Evolutionary conservation across 805 yeast genomes (phyloP).

Genomic region (Schwanniomyces yamadae): DNA sequence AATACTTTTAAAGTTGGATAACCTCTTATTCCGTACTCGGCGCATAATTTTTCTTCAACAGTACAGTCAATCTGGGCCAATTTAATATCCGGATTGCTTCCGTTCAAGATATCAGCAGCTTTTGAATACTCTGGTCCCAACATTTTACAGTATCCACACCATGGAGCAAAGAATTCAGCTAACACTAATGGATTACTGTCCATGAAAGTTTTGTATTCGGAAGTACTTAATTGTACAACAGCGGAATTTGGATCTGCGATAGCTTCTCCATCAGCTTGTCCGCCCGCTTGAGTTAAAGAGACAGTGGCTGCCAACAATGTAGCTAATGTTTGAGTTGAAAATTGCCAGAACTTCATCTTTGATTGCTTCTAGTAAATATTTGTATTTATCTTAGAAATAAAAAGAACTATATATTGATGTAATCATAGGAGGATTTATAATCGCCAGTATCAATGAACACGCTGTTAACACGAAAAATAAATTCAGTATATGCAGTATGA

Average conservation of each 20-base stretch:
- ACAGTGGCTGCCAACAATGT: constrained; percentile 36
- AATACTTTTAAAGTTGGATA: constrained; percentile 83
- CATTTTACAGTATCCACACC: constrained; percentile 97
- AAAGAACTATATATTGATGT: too few relatives aligned
- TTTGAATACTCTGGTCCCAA: constrained; percentile 76
- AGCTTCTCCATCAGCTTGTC: constrained; percentile 55
- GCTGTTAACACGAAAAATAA: constrained; percentile 4
- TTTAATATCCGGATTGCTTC: constrained; percentile 54
- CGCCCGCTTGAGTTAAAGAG: constrained; percentile 32
- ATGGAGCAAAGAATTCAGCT: constrained; percentile 90
- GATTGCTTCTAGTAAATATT: constrained; percentile 8
- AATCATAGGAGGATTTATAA: neutral
- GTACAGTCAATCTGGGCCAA: constrained; percentile 88
- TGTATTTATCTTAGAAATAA: neutral
- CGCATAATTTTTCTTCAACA: constrained; percentile 70
- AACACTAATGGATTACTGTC: constrained; percentile 72
- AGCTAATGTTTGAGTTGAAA: constrained; percentile 37
- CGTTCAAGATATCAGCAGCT: constrained; percentile 66
- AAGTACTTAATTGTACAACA: constrained; percentile 74
- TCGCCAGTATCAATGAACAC: constrained; percentile 6
- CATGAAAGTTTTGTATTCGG: constrained; percentile 64
- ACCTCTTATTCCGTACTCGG: constrained; percentile 66
- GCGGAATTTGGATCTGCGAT: constrained; percentile 80
- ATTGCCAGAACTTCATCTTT: constrained; percentile 41
- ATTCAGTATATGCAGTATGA: too few relatives aligned